Base-by-base conservation (phyloP, 805 yeast species). In the Cyberlindnera samutprakarnensis region DNA sequence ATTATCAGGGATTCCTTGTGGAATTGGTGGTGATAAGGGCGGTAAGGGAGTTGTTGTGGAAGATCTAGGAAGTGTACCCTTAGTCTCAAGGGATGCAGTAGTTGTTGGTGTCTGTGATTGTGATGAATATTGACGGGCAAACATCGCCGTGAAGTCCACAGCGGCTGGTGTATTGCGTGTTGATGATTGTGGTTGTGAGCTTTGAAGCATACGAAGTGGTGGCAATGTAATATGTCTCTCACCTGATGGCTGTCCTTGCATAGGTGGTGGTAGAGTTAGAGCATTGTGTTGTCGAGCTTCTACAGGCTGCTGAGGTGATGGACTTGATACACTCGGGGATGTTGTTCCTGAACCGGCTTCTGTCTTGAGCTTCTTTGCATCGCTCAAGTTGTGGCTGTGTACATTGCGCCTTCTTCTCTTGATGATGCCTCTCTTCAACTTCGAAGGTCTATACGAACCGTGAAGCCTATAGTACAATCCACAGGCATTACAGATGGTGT, bases 401-500 rank as follows among this genome's bases (percentile, higher is more conserved):
- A 41, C 36, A 12, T 33, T 48, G 44, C 92, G 66, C 42, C 75
- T 78, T 35, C 95, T 64, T 45, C 95, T 68, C 53, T 81, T 82
- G 41, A 84, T 83, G 26, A 83, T 75, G 34, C 68, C 65, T 44
- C 78, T 70, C 46, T 81, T 80, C 81, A 83, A 70, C 36, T 73
- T 73, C 13, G 75, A 76, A 2, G 95, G 94, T 30, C 94, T 64
- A 46, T 80, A 87, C 24, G 64, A 63, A 1, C 90, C 88, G 49
- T 83, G 94, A 26, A 85, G 65, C 36, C 76, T 63, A 54, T 74
- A 78, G 54, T 84, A 85, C 19, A 85, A 58, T 3, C 87, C 95
- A 59, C 95, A 84, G 1, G 95, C 95, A 49, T 84, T 84, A 62
- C 95, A 84, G 16, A 85, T 83, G 17, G 87, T 80, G 46, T 83